Base-by-base conservation (phyloP, 768 basidiomycete species). In the Boletus subcaerulescens region DNA sequence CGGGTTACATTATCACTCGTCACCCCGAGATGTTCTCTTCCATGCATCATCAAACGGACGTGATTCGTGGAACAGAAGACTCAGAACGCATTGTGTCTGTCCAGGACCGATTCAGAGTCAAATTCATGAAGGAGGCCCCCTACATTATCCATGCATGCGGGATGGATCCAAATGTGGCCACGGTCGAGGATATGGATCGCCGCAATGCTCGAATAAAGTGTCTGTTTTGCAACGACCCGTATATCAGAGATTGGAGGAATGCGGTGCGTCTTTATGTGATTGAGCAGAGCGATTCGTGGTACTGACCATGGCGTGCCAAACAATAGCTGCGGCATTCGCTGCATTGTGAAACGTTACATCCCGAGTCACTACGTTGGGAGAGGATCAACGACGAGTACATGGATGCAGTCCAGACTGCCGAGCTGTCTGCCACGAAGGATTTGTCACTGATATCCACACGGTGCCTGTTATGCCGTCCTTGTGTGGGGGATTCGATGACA, bases 71-170 rank as follows among this genome's bases (percentile, higher is more conserved):
- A 35, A 35, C 33, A 11, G 14, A 14, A 29, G 26, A 29, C 26
- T 29, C 11, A 10, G 48, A 50, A 17, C 3, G 3, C 9, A 6
- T 14, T 3, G 7, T 10, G 18, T 1, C 47, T n/a, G 4, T 13
- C 42, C 1, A 7, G 11, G 4, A 8, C 3, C 48, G 29, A 26
- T 45, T 33, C 15, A 6, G 17, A 8, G 20, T 56, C 33, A 35
- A 18, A 15, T 56, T 50, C n/a, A 1, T 56, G 8, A 11, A 24
- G 9, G 48, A 39, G 1, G 55, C 55, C 1, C 29, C 44, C 0
- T 42, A 56, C 18, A 42, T 56, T n/a, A 44, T 56, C 3, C 18
- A 29, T 22, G 31, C 49, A 2, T 50, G 55, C 40, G 55, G 56
- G 2, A 24, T 57, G 17, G 52, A 52, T 29, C 43, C 50, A 2